Conservation (phyloP, 2,329 filamentous ascomycete species). For the Microsporum canis region DNA sequence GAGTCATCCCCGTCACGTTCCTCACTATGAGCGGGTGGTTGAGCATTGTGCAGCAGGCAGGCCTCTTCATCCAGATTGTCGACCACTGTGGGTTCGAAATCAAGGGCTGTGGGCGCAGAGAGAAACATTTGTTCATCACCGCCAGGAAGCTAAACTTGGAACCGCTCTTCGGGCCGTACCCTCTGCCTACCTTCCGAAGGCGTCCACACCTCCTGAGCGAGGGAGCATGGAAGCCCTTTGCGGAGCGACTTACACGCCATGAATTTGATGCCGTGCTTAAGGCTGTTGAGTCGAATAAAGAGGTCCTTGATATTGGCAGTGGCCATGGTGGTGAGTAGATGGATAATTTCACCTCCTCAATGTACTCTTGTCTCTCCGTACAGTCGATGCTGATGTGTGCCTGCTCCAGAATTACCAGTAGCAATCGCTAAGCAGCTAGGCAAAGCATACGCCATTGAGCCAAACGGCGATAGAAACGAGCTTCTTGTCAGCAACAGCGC, state of each 20-base stretch:
- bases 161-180: background rate
- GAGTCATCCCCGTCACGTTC: background rate
- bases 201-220: background rate
- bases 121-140: background rate
- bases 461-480: background rate
- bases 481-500: background rate
- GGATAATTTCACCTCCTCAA: background rate
- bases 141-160: background rate
- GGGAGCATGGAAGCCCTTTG: background rate
- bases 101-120: background rate
- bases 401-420: background rate
- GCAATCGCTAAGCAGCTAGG: background rate
- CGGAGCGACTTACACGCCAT: background rate
- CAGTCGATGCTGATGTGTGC: background rate
- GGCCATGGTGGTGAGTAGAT: background rate
- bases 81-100: background rate
- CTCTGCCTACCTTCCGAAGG: background rate
- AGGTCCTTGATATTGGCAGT: conserved; percentile 6
- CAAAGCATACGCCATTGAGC: background rate
- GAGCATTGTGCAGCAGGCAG: background rate
- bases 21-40: background rate
- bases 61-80: background rate
- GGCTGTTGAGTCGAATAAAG: background rate
- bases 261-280: background rate
- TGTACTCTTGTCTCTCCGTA: background rate